These are phyloP conservation scores for Saturnispora saitoi DNA, from an alignment of 805 yeast species.

Conservation along the genomic window DNA sequence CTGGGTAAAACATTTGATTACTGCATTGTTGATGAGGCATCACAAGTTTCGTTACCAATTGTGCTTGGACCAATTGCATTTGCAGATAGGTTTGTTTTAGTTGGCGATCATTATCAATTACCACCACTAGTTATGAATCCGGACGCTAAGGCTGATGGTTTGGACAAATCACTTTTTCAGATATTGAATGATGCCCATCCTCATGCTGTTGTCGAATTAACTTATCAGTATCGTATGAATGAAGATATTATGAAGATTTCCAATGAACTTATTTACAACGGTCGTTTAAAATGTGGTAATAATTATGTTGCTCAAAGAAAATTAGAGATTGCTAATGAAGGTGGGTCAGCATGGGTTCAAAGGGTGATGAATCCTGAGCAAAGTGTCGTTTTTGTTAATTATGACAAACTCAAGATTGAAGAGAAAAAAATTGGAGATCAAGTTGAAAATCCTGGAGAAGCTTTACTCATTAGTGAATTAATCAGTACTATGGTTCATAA, in stretches of 20 bases:
- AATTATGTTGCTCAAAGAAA: slow-evolving; percentile 50
- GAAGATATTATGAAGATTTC: slow-evolving; percentile 78
- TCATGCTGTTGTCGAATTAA: slow-evolving; percentile 61
- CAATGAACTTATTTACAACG: slow-evolving; percentile 69
- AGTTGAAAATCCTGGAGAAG: slow-evolving; percentile 67
- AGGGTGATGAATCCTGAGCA: slow-evolving; percentile 44
- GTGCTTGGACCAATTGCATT: slow-evolving; percentile 80
- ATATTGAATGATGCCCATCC: slow-evolving; percentile 68
- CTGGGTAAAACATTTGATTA: slow-evolving; percentile 68
- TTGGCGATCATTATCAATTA: slow-evolving; percentile 94
- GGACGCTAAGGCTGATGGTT: slow-evolving; percentile 54
- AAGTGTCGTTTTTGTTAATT: slow-evolving; percentile 71
- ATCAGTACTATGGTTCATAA: slow-evolving; percentile 47
- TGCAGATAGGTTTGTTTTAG: slow-evolving; percentile 74
- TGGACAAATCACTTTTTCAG: slow-evolving; percentile 72
- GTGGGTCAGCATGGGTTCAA: slow-evolving; percentile 6
- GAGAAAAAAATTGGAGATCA: slow-evolving; percentile 58
- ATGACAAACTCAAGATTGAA: slow-evolving; percentile 47
- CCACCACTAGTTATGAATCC: slow-evolving; percentile 78
- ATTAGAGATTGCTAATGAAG: slow-evolving; percentile 12
- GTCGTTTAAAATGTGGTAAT: slow-evolving; percentile 69
- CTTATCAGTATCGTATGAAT: slow-evolving; percentile 89
- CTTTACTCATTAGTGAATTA: slow-evolving; percentile 50
- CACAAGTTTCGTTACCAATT: slow-evolving; percentile 87
- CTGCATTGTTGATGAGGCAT: slow-evolving; percentile 94